Conservation (phyloP, 2,329 filamentous ascomycete genomes). For the Alternaria infectoria region DNA sequence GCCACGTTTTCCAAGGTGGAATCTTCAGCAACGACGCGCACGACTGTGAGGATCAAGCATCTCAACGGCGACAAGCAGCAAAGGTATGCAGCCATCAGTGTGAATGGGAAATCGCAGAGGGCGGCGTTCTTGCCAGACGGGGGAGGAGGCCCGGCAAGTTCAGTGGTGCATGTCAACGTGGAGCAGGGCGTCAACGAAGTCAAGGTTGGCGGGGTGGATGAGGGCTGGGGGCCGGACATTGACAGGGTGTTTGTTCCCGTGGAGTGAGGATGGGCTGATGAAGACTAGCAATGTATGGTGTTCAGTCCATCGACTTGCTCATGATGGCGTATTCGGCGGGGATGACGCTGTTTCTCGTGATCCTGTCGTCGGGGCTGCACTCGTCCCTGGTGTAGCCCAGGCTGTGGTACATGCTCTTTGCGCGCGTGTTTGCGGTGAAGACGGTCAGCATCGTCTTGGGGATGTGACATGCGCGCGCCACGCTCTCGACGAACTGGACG, state of each 20-base stretch:
- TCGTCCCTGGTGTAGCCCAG: constrained; percentile 63
- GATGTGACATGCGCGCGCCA: constrained; percentile 63
- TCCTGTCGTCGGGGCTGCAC: constrained; percentile 57
- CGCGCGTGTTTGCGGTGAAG: constrained; percentile 67
- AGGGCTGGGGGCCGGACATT: constrained; percentile 59
- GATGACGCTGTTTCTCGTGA: constrained; percentile 27
- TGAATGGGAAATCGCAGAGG: constrained; percentile 61
- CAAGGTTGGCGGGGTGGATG: constrained; percentile 53
- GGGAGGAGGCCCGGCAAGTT: constrained; percentile 55
- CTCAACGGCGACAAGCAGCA: constrained; percentile 62
- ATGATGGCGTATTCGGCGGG: constrained; percentile 37
- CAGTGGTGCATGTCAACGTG: constrained; percentile 57
- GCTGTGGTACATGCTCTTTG: constrained; percentile 65
- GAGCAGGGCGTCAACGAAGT: constrained; percentile 59
- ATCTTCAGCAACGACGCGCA: constrained; percentile 53
- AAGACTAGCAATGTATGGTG: neutral
- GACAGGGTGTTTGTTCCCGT: constrained; percentile 62
- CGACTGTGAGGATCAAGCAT: constrained; percentile 63
- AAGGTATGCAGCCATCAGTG: constrained; percentile 60
- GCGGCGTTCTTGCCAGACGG: constrained; percentile 63
- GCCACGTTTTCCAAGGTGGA: constrained; percentile 58
- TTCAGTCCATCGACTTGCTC: constrained; percentile 21
- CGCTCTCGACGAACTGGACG: constrained; percentile 61
- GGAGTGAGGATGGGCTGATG: neutral
- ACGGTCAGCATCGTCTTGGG: constrained; percentile 77